Evolutionary conservation across 2,329 filamentous ascomycete species (phyloP), one percentile per base, ranked within the genome.

Genomic region (Elsinoe australis): DNA sequence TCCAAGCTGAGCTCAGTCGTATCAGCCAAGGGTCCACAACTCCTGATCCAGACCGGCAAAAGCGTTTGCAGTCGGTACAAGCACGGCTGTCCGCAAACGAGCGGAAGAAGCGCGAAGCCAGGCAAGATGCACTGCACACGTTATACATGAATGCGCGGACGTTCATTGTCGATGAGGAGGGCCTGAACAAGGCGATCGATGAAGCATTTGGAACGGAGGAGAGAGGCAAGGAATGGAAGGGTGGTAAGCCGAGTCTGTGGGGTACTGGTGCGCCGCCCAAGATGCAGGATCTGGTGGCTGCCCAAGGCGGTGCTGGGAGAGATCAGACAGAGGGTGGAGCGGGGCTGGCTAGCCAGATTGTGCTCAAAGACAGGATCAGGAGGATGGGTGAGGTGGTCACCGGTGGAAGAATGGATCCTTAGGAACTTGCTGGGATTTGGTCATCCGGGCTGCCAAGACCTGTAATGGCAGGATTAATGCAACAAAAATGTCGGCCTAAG

Each of bases 91-190:
- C 44, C 7, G 32, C 19, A 62, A 59, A 46, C 56, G 63, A 59
- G 24, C 55, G 58, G 24, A 53, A 61, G 34, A 56, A 51, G 58
- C 62, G 52, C 61, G 41, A 65, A 53, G 67, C 42, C 66, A 73
- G 34, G 73, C 80, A 50, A 72, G 79, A 90, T 55, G 76, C 82
- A 12, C 69, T 98, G 22, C 87, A 95, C 67, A 81, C 86, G 51
- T 76, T 98, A 9, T 98, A 98, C 68, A 85, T 92, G 69, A 85
- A 88, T 57, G 88, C 92, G 4, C 78, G 84, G 19, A 72, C 79
- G 31, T 98, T 96, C 68, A 95, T 98, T 61, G 82, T 87, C 14
- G 82, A 76, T 18, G 88, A 94, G 63, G 69, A 75, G 44, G 83
- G 94, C 63, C 76, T 98, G 26, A 76, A 85, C 56, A 71, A 72